phyloP scores from a whole-genome alignment of 345 rosid genomes.

The Brassica rapa region DNA sequence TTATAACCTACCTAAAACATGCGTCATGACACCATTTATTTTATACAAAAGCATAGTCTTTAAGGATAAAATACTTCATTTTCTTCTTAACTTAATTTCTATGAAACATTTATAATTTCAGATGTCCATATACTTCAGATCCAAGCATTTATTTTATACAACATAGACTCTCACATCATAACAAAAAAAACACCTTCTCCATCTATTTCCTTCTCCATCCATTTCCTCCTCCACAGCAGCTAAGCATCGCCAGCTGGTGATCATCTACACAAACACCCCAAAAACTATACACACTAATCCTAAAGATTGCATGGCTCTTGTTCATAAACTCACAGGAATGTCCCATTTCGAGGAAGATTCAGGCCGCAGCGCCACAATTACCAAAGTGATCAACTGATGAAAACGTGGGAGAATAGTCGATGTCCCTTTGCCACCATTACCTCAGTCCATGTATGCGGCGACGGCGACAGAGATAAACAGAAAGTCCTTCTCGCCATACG shows the following conservation, averaged over 20 bases:
- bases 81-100: no score
- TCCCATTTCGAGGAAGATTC: conserved; percentile 52
- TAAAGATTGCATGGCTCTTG: conserved; percentile 82
- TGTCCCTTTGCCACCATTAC: conserved; percentile 15
- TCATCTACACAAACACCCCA: conserved; percentile 93
- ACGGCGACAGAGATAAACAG: conserved; percentile 16
- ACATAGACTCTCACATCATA: conserved; percentile 58
- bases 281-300: conserved; percentile 86
- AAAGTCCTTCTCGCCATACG: conserved; percentile 45
- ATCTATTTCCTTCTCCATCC: conserved; percentile 39
- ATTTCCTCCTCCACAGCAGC: conserved; percentile 38
- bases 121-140: no score
- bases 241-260: conserved; percentile 75
- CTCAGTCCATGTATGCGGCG: conserved; percentile 21
- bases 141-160: background rate
- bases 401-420: conserved; percentile 38
- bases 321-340: conserved; percentile 85
- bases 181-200: conserved; percentile 47
- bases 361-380: conserved; percentile 4
- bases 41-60: no score
- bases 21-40: no score
- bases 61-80: no score
- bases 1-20: no score
- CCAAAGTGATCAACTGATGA: conserved; percentile 67
- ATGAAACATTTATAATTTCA: no score